Evolutionary conservation across 768 basidiomycete species (phyloP).

Genomic region (Solioccasus polychromus): DNA sequence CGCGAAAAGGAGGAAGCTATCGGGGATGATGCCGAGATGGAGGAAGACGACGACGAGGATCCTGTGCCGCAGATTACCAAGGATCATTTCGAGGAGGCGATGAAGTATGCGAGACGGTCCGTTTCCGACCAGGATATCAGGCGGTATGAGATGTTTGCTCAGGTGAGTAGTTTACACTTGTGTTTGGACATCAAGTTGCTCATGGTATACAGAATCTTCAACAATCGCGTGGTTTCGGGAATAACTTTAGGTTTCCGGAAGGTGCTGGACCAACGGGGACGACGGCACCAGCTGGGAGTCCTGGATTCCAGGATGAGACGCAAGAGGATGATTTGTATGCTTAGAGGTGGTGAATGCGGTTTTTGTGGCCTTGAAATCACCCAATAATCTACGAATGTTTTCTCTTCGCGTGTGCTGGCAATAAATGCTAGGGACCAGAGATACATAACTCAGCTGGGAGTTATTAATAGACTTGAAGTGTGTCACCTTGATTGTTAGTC

Average conservation of each 20-base stretch:
- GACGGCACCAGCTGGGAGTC: constrained; percentile 54
- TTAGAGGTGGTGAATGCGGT: constrained; percentile 33
- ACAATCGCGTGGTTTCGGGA: constrained; percentile 89
- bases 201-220: constrained; percentile 63
- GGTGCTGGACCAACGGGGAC: constrained; percentile 39
- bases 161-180: no score
- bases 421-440: no score
- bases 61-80: constrained; percentile 86
- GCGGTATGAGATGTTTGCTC: constrained; percentile 97
- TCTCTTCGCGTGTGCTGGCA: no score
- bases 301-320: constrained; percentile 80
- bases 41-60: constrained; percentile 82
- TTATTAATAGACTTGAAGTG: no score
- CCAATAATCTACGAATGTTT: no score
- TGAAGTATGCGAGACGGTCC: constrained; percentile 95
- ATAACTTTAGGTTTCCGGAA: constrained; percentile 98
- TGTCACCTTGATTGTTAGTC: no score
- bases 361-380: no score
- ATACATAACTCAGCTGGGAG: no score
- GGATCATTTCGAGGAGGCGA: constrained; percentile 98
- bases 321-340: constrained; percentile 93
- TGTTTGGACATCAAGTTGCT: neutral
- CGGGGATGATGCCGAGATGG: constrained; percentile 67
- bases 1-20: constrained; percentile 72
- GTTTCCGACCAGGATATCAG: constrained; percentile 96